Percentiles rank a stretch among this genome's conserved stretches.
These are phyloP conservation scores for Cucurbita moschata DNA, from an alignment of 306 rosid genomes.

Conservation along the genomic window DNA sequence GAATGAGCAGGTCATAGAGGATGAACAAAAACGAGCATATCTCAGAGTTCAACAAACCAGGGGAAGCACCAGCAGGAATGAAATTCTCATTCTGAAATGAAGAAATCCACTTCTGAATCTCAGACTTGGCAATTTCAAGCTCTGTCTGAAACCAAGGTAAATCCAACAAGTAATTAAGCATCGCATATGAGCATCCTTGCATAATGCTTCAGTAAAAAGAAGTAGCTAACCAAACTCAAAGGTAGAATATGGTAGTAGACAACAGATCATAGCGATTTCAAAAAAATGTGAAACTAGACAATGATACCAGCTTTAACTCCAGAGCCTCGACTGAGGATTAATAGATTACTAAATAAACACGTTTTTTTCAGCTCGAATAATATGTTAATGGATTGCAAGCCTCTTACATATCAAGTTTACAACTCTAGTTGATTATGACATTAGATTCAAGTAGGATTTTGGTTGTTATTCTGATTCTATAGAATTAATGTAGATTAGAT, in stretches of 20 bases:
- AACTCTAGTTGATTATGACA: not conserved
- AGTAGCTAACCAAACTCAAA: not conserved
- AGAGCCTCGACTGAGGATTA: not conserved
- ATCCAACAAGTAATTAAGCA: not conserved
- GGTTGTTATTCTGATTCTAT: not conserved
- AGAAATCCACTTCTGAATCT: conserved; percentile 66
- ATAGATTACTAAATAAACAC: not conserved
- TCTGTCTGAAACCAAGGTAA: conserved; percentile 35
- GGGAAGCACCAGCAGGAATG: conserved; percentile 52
- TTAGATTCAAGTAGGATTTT: not conserved
- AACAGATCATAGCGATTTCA: not conserved
- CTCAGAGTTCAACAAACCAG: conserved; percentile 30
- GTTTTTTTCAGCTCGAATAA: not conserved
- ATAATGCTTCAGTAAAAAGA: not conserved
- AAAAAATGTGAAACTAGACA: not conserved
- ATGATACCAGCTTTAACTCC: not conserved
- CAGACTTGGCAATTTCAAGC: conserved; percentile 60
- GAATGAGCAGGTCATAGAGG: not conserved
- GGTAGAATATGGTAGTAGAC: not conserved
- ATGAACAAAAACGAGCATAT: not conserved
- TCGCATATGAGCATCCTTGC: not conserved
- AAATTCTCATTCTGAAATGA: conserved; percentile 60
- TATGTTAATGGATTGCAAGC: not conserved
- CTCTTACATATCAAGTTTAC: not conserved
- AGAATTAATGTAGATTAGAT: not conserved